These are phyloP conservation scores for Hawksworthiomyces lignivorus DNA, from an alignment of 2,329 filamentous ascomycete species.

Conservation along the genomic window DNA sequence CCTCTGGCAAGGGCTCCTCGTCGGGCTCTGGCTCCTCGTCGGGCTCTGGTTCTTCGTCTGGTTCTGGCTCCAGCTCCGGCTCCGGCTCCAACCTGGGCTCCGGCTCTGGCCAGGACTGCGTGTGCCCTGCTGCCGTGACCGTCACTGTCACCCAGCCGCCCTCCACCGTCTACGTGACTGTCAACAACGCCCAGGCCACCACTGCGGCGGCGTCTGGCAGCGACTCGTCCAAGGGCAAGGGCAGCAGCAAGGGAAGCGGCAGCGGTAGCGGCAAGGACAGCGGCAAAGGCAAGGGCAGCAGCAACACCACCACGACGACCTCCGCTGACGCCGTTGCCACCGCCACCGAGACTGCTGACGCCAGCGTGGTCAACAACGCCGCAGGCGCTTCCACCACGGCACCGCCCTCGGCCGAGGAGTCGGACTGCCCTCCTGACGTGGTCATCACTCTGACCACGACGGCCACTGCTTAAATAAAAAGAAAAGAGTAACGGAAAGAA, in stretches of 20 bases:
- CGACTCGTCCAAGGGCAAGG: too few species aligned
- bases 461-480: constrained; percentile 7
- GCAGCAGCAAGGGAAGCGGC: too few species aligned
- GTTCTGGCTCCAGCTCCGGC: neutral
- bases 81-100: neutral
- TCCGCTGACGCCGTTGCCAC: neutral
- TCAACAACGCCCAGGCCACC: neutral
- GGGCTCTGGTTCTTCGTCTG: neutral
- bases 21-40: neutral
- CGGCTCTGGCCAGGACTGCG: neutral
- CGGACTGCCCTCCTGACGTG: constrained; percentile 10
- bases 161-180: constrained; percentile 10
- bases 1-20: neutral
- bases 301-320: neutral
- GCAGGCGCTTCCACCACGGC: too few species aligned
- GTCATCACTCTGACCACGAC: constrained; percentile 11
- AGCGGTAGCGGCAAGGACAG: too few species aligned
- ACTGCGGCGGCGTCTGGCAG: too few species aligned
- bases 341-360: too few species aligned
- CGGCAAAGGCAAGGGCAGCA: neutral
- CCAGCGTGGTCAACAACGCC: too few species aligned
- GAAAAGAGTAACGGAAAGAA: too few species aligned
- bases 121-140: constrained; percentile 3
- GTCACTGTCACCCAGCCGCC: constrained; percentile 10
- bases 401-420: neutral